Evolutionary conservation across 1,284 basidiomycete genomes (phyloP).

Genomic region (Hymenochaete sp.): DNA sequence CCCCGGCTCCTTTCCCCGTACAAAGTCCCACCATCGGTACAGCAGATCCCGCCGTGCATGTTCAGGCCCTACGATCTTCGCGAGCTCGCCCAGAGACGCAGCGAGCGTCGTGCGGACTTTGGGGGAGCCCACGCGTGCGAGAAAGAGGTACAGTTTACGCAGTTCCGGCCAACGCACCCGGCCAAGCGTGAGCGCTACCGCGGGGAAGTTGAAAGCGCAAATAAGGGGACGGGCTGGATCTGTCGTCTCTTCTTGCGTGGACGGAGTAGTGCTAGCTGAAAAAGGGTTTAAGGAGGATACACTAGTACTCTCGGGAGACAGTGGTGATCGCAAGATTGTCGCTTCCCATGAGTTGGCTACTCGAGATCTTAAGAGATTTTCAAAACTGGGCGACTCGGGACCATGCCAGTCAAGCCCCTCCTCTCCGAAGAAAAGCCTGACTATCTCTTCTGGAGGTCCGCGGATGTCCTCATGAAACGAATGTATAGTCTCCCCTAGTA

Average conservation of each 20-base stretch:
- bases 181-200: constrained; percentile 83
- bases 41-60: constrained; percentile 66
- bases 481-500: constrained; percentile 86
- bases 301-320: background rate
- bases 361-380: no score
- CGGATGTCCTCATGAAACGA: constrained; percentile 64
- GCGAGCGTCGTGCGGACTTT: constrained; percentile 75
- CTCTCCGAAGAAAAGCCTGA: constrained; percentile 68
- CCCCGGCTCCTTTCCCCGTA: constrained; percentile 55
- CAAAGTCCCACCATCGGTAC: constrained; percentile 60
- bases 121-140: constrained; percentile 49
- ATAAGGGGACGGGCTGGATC: constrained; percentile 75
- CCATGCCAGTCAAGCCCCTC: constrained; percentile 25
- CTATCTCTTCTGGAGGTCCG: constrained; percentile 73
- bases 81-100: constrained; percentile 85
- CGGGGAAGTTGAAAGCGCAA: constrained; percentile 92
- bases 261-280: constrained; percentile 19
- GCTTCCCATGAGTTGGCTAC: constrained; percentile 2
- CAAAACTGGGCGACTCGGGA: constrained; percentile 5
- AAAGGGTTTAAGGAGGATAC: constrained; percentile 19
- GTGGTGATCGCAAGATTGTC: constrained; percentile 8
- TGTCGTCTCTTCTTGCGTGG: background rate
- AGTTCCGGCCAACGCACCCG: constrained; percentile 70
- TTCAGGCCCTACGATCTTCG: constrained; percentile 72
- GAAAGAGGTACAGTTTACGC: constrained; percentile 56